phyloP scores from a whole-genome alignment of 2,329 filamentous ascomycete species.

The Fusarium tupiense region DNA sequence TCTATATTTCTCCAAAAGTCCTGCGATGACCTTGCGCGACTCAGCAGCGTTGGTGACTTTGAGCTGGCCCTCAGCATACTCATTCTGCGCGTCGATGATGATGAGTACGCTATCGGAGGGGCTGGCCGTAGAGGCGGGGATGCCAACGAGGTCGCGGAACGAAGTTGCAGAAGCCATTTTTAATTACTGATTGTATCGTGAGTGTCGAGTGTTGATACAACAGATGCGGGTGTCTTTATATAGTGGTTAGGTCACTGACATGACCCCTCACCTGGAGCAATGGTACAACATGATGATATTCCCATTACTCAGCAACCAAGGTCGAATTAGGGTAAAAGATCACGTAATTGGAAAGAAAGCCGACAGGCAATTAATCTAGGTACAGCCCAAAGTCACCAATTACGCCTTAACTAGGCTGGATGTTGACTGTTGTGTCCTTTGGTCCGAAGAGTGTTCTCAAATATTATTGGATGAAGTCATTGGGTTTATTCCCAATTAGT shows the following conservation, averaged over 20 bases:
- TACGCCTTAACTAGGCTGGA: neutral
- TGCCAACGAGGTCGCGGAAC: conserved; percentile 53
- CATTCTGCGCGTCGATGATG: conserved; percentile 78
- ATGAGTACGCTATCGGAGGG: conserved; percentile 68
- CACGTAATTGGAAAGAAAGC: neutral
- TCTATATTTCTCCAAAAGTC: conserved; percentile 70
- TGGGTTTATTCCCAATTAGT: neutral
- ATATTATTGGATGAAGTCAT: neutral
- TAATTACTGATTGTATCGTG: neutral
- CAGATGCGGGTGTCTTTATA: neutral
- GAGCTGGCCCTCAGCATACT: conserved; percentile 69
- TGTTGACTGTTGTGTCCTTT: neutral
- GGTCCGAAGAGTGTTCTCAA: neutral
- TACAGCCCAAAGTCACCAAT: neutral
- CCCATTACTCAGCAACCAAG: conserved; percentile 6
- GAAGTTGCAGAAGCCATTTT: conserved; percentile 14
- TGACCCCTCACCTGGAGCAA: neutral
- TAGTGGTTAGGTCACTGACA: neutral
- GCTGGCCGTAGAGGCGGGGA: conserved; percentile 64
- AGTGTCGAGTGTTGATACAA: too few species aligned
- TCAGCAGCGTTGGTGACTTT: conserved; percentile 62
- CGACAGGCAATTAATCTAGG: too few species aligned
- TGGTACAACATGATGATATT: neutral
- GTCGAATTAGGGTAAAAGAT: neutral
- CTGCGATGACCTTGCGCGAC: conserved; percentile 65